Base-by-base conservation (phyloP, 441 rosid genomes). In the Erysimum cheiri region DNA sequence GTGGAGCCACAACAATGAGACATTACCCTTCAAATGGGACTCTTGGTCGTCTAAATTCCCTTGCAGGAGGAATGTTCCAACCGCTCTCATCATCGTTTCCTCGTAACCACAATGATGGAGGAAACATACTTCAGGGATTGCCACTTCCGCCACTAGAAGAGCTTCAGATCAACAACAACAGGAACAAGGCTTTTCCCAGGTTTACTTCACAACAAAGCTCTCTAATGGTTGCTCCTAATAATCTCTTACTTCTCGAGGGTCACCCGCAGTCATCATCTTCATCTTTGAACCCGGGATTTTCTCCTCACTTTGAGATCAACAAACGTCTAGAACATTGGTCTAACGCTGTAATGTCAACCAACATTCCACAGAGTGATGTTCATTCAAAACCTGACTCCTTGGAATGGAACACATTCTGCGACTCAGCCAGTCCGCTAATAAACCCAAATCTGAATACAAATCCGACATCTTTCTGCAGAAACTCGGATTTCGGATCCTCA, bases 101-200 rank as follows among this genome's bases (percentile, higher is more conserved):
- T 62, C 76, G 75, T 28, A 64, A 75, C 41, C 81, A 78, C 70
- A 81, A 74, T 64, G 76, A 67, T 52, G 81, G 73, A 54, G 76
- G 80, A 15, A 85, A 72, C 78, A 66, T 84, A 37, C 85, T 88
- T 64, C 92, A 85, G 64, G 94, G 97, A 68, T 79, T 90, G 82
- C 91, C 89, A 9, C 72, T 80, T 44, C 77, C 90, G 2, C 67
- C 84, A 75, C 76, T 87, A 70, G 85, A 84, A 65, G 86, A 84
- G 69, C 78, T 89, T 32, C 89, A 83, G 53, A 65, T 69, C 85
- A 11, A 29, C 67, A 59, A 58, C 75, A 35, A 64, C 69, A 15
- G 73, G 75, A 17, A 37, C 75, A 31, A 49, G 73, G 66, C 73
- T 75, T 81, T 77, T 82, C 62, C 64, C 70, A 65, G 72, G 82